Conservation (phyloP, 768 basidiomycete genomes). For the Tephrocybe sp. region DNA sequence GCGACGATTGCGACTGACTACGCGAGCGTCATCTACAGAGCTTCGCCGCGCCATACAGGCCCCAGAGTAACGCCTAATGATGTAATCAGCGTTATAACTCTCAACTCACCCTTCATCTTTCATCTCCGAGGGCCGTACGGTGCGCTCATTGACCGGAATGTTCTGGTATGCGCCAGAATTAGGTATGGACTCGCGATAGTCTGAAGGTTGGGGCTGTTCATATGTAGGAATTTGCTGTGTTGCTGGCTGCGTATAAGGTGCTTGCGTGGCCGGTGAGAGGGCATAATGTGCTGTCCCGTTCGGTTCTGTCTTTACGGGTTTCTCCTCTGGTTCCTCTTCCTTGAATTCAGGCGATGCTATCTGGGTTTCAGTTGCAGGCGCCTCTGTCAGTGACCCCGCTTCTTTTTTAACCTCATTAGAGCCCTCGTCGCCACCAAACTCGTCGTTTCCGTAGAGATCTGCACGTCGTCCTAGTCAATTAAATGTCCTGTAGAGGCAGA, state of each 20-base stretch:
- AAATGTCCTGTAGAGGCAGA: not conserved
- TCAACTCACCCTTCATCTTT: constrained; percentile 92
- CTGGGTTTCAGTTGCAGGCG: constrained; percentile 20
- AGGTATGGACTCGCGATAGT: constrained; percentile 44
- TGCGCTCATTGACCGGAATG: constrained; percentile 55
- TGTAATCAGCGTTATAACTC: constrained; percentile 37
- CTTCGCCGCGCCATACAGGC: constrained; percentile 14
- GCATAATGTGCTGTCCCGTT: constrained; percentile 16
- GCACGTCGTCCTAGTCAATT: not conserved
- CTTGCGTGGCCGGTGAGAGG: constrained; percentile 19
- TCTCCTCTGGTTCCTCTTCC: constrained; percentile 19
- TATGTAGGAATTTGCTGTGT: constrained; percentile 81
- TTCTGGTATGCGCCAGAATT: constrained; percentile 42
- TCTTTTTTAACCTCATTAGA: constrained; percentile 36
- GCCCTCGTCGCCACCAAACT: constrained; percentile 46
- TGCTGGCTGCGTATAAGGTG: constrained; percentile 26
- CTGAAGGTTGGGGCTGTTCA: constrained; percentile 59
- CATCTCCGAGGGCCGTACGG: constrained; percentile 85
- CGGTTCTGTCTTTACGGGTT: constrained; percentile 12
- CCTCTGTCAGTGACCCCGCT: constrained; percentile 27
- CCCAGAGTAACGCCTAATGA: constrained; percentile 29
- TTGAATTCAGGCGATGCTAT: constrained; percentile 12
- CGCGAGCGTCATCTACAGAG: constrained; percentile 52
- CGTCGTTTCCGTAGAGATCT: constrained; percentile 81
- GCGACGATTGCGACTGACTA: constrained; percentile 62